Evolutionary conservation across 192 early-diverging fungal genomes (phyloP), one percentile per base, ranked within the genome.

Genomic region (Mortierella antarctica): DNA sequence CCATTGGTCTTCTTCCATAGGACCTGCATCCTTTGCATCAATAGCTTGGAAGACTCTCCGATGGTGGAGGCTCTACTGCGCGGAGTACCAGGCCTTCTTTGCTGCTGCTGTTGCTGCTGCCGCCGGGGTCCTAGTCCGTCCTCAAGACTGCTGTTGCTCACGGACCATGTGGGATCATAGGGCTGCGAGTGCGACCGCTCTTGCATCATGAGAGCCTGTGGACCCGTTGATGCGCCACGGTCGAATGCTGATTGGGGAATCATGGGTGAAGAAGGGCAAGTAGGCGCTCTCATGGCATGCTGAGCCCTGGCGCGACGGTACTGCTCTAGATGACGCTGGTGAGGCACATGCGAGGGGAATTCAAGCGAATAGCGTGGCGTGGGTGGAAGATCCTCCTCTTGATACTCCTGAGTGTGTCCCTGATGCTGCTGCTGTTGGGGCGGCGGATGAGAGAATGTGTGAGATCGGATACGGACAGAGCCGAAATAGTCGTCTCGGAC

Each of bases 321-420:
- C 13, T 68, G 70, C 55, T 72, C 70, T 20, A 80, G 46, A 45
- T 72, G 65, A 2, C 12, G 52, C 15, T 80, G 44, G 42, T 80
- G 77, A 17, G 77, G 77, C 15, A 80, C 62, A 67, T 71, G 49
- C 5, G 77, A 72, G 0, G 77, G 65, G 48, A 80, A 80, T 55
- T 80, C 77, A 39, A 72, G 65, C n/a, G 77, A 80, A 53, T 80
- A 80, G 14, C 77, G 69, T 8, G 77, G 77, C 2, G 77, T 80
- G 21, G 1, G 14, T 47, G 75, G 75, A 6, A 62, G 13, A 0
- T 46, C 21, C 10, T 45, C 40, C 5, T 50, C 50, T n/a, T 18
- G 47, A 1, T 59, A 21, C 4, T 23, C 18, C 11, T 59, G 48
- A 31, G 31, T 31, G 5, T 50, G 41, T 23, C 49, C 57, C 7